Evolutionary conservation across 257 asterid species (phyloP).

Genomic region (Ilex asprella): DNA sequence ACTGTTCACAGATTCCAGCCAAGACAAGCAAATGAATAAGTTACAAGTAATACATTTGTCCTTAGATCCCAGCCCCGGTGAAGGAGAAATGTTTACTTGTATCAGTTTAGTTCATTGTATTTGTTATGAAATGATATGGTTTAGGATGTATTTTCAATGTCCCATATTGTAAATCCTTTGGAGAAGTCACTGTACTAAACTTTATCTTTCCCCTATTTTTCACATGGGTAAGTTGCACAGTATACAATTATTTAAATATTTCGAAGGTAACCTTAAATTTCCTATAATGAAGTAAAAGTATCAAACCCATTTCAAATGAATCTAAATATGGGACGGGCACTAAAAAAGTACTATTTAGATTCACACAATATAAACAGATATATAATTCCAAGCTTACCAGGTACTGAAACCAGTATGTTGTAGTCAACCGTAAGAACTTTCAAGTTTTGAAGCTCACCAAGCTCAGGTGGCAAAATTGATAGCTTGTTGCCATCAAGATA

Average conservation of each 20-base stretch:
- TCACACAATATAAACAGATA: constrained; percentile 6
- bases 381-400: constrained; percentile 53
- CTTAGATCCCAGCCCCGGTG: background rate
- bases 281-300: too few relatives aligned
- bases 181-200: too few relatives aligned
- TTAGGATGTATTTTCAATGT: background rate
- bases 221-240: too few relatives aligned
- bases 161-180: too few relatives aligned
- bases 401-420: constrained; percentile 82
- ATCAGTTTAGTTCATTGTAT: background rate
- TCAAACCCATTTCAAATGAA: background rate
- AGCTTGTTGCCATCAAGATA: constrained; percentile 91
- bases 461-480: constrained; percentile 86
- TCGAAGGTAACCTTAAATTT: too few relatives aligned
- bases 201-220: too few relatives aligned
- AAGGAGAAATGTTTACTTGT: background rate
- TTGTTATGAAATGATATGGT: constrained; percentile 6
- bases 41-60: constrained; percentile 13
- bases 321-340: background rate
- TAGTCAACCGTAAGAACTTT: constrained; percentile 90
- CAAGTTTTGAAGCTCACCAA: constrained; percentile 78
- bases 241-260: too few relatives aligned
- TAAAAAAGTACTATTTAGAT: constrained; percentile 4
- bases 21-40: constrained; percentile 15
- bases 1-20: constrained; percentile 45